Evolutionary conservation across 257 asterid genomes (phyloP).

Genomic region (Jasminum sambac): DNA sequence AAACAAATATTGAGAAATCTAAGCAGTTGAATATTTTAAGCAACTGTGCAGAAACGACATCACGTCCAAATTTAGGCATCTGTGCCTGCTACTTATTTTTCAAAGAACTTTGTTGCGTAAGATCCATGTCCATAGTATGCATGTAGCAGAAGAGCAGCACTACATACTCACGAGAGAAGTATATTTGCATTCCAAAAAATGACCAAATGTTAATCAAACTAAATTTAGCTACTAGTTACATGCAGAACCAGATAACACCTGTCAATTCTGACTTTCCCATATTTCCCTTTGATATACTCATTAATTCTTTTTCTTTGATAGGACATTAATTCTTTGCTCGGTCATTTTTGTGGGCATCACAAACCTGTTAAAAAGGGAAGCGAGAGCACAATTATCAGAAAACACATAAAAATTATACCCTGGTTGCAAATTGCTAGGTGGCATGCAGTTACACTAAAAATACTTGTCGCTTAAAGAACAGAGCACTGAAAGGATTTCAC

Average conservation of each 20-base stretch:
- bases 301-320: too few relatives aligned
- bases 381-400: slow-evolving; percentile 1
- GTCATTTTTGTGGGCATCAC: slow-evolving; percentile 87
- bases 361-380: slow-evolving; percentile 51
- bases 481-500: slow-evolving; percentile 7
- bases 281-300: slow-evolving; percentile 84
- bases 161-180: neutral
- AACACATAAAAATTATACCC: slow-evolving; percentile 12
- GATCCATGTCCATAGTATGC: neutral
- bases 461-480: neutral
- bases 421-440: neutral
- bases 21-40: too few relatives aligned
- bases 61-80: too few relatives aligned
- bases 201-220: slow-evolving; percentile 12
- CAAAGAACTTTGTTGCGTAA: neutral
- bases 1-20: too few relatives aligned
- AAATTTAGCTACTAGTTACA: slow-evolving; percentile 1
- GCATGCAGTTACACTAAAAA: neutral
- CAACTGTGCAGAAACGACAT: too few relatives aligned
- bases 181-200: neutral
- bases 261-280: slow-evolving; percentile 82
- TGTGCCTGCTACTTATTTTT: neutral
- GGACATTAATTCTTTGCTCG: slow-evolving; percentile 65
- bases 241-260: slow-evolving; percentile 47
- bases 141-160: neutral